Evolutionary conservation across 148 eudicot genomes (phyloP), one percentile per base, ranked within the genome.

Genomic region (Nyssa sinensis): DNA sequence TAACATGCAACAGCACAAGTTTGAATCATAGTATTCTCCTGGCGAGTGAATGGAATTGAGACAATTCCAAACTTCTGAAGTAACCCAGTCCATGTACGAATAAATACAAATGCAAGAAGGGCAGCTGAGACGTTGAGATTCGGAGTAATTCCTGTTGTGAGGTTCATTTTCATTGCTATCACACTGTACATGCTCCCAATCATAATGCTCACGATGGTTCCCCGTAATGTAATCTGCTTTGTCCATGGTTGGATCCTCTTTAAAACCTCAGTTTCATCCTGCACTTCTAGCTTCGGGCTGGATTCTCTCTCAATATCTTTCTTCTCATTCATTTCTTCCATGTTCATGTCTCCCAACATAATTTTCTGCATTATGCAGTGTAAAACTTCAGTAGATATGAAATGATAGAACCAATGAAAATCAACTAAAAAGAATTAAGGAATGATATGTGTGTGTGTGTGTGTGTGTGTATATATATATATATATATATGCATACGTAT

Each of bases 1-100:
- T 93, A 93, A 75, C 92, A 93, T 37, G 98, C 98, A 69, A 93
- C 98, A 3, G 93, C 85, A 78, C 84, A 86, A 11, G 98, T 93
- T 68, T 90, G 98, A 61, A 93, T 90, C 92, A 93, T 90, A 41
- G 96, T 89, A 23, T 93, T 93, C 80, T 93, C 98, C 72, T 93
- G 96, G 64, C 84, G 82, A 23, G 98, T 90, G 65, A 93, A 93
- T 2, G 98, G 98, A 59, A 63, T 71, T 0, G 96, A 78, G 23
- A 75, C 74, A 31, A 87, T 73, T 19, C 93, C 93, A 3, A 61
- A 28, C 72, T 81, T 88, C 19, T 81, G 64, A 21, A 87, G 71
- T 10, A 90, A 4, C 58, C 84, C 87, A 10, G 81, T 83, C 96
- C 93, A 90, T 2, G 79, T 62, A 2, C 86, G 75, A 12, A 93